Evolutionary conservation across 192 early-diverging fungal species (phyloP), one percentile per base, ranked within the genome.

Genomic region (Backusella liffmaniae): DNA sequence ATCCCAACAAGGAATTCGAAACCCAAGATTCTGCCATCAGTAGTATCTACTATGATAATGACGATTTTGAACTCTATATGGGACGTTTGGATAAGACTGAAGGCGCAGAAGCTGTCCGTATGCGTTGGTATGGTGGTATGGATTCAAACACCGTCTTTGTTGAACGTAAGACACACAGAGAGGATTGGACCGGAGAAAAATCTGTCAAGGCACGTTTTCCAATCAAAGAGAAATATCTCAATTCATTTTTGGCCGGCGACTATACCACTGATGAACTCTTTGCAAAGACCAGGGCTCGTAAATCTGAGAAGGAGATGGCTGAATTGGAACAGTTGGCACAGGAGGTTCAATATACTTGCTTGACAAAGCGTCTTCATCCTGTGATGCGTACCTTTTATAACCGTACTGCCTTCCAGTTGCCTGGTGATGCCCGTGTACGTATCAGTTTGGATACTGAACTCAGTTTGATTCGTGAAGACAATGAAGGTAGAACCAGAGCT

Each of bases 381-480:
- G 89, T 93, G 6, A 86, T 98, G 79, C 92, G 98, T 42, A 96
- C 96, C 1, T 97, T 98, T 80, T 99, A 99, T 86, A 98, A 98
- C 81, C 92, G 98, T 77, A 98, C 96, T 26, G 98, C 98, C 26
- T 99, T 99, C 88, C 98, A 99, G 83, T 82, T 99, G 36, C 98
- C 98, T 12, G 98, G 96, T 67, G 98, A 99, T 86, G 95, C 97
- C 7, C 91, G 96, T 66, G 98, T 99, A 44, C 93, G 98, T 77
- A 98, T 99, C 67, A 95, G 93, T 70, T 89, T 99, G n/a, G 98
- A 99, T 83, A 99, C 97, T 0, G 97, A 99, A 79, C 81, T 99
- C 70, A 91, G 93, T 37, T 92, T 99, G 91, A 93, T 99, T 70
- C 95, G 98, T 69, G 98, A 99, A 82, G 98, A 99, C 87, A 90